These are phyloP conservation scores for Fusarium xylarioides DNA, from an alignment of 2,329 filamentous ascomycete genomes.

Conservation along the genomic window DNA sequence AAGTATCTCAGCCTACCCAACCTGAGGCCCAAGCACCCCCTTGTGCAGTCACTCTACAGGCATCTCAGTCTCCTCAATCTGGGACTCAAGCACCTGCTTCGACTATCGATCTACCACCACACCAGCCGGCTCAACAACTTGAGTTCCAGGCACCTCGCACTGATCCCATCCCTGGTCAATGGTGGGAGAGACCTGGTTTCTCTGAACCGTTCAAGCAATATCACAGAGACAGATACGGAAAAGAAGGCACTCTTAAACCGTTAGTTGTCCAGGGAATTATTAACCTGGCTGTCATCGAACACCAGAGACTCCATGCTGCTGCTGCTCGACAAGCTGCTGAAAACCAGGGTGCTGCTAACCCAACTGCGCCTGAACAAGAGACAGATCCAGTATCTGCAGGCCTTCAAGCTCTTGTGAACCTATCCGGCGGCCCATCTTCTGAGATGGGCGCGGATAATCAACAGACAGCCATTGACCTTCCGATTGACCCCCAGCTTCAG, in stretches of 20 bases:
- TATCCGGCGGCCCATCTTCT: background rate
- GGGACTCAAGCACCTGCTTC: background rate
- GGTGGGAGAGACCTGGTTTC: background rate
- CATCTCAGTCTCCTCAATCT: background rate
- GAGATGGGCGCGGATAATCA: background rate
- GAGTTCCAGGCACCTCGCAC: background rate
- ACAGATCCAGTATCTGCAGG: background rate
- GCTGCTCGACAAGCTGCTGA: background rate
- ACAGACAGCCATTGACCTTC: background rate
- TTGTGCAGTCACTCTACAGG: background rate
- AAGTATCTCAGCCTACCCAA: background rate
- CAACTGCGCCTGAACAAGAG: background rate
- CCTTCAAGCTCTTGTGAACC: background rate
- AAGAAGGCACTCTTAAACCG: background rate
- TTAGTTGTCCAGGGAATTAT: background rate
- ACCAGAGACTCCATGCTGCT: background rate
- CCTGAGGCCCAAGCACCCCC: background rate
- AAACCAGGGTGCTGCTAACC: background rate
- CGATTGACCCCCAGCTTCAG: background rate
- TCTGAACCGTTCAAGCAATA: background rate
- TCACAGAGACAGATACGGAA: background rate
- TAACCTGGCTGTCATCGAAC: background rate
- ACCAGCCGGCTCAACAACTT: background rate
- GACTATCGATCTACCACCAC: background rate
- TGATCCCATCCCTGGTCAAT: background rate